These are phyloP conservation scores for Cyclotella kingstonii DNA, from an alignment of 108 stramenopile species.

Conservation along the genomic window DNA sequence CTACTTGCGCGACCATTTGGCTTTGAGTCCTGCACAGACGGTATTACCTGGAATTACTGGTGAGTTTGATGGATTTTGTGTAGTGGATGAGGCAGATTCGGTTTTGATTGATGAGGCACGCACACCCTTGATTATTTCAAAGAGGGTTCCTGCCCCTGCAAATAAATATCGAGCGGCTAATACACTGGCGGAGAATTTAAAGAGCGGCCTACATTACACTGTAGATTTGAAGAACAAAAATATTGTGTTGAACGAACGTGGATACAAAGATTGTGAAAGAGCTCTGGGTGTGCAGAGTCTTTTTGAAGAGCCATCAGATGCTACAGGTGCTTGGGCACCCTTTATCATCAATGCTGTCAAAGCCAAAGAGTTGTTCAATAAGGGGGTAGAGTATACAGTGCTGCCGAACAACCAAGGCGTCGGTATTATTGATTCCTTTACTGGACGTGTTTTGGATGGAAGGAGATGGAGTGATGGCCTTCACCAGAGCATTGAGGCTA, in stretches of 20 bases:
- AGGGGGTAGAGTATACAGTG: constrained; percentile 88
- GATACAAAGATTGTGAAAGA: constrained; percentile 83
- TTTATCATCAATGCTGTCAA: constrained; percentile 89
- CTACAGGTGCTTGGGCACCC: constrained; percentile 83
- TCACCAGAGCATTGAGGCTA: constrained; percentile 95
- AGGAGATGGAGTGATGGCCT: constrained; percentile 95
- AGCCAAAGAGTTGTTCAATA: constrained; percentile 92
- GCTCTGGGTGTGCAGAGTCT: constrained; percentile 82
- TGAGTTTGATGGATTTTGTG: constrained; percentile 85
- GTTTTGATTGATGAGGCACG: constrained; percentile 96
- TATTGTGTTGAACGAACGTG: constrained; percentile 83
- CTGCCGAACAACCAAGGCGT: constrained; percentile 61
- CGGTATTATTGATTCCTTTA: constrained; percentile 93
- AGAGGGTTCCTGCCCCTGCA: constrained; percentile 83
- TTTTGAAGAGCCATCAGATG: constrained; percentile 78
- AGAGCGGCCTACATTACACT: constrained; percentile 84
- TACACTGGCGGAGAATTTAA: constrained; percentile 76
- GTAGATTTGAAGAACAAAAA: constrained; percentile 93
- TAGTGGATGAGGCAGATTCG: constrained; percentile 96
- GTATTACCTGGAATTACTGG: constrained; percentile 70
- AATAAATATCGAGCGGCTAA: constrained; percentile 80
- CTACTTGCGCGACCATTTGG: constrained; percentile 90
- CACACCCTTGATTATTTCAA: constrained; percentile 94
- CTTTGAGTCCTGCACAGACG: constrained; percentile 72
- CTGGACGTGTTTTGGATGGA: constrained; percentile 93